Evolutionary conservation across 2,329 filamentous ascomycete genomes (phyloP).

Genomic region (Penicillium sp.): DNA sequence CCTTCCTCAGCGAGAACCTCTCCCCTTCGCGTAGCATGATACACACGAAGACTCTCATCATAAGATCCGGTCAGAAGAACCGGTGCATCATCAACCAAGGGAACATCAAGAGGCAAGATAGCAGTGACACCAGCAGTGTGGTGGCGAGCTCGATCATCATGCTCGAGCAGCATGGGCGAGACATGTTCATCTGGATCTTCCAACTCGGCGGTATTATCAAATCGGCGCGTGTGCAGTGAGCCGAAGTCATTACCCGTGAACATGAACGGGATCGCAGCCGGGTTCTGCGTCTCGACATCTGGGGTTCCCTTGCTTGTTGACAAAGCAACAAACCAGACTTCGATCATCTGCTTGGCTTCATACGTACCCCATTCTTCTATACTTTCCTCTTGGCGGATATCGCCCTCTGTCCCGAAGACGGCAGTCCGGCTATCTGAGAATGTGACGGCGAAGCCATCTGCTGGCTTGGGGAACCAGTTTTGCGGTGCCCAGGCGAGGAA

Average conservation of each 20-base stretch:
- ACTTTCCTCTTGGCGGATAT: conserved; percentile 11
- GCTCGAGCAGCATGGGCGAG: conserved; percentile 20
- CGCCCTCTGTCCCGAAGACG: conserved; percentile 49
- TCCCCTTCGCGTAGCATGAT: conserved; percentile 38
- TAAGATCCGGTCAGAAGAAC: conserved; percentile 85
- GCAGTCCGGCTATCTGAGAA: conserved; percentile 66
- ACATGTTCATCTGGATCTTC: conserved; percentile 17
- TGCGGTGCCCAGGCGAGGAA: conserved; percentile 71
- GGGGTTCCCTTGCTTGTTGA: conserved; percentile 16
- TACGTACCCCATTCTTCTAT: conserved; percentile 28
- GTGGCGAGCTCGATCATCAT: conserved; percentile 52
- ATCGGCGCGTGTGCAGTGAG: conserved; percentile 33
- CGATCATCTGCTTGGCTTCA: conserved; percentile 34
- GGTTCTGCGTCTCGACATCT: background rate
- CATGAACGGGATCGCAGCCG: conserved; percentile 24
- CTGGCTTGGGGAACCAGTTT: conserved; percentile 24
- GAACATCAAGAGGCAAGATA: conserved; percentile 66
- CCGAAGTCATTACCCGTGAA: conserved; percentile 44
- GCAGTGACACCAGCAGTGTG: conserved; percentile 85
- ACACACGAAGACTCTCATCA: conserved; percentile 75
- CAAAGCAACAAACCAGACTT: conserved; percentile 42
- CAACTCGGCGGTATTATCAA: conserved; percentile 20
- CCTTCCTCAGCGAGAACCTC: conserved; percentile 62
- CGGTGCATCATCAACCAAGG: conserved; percentile 45
- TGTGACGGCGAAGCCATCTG: conserved; percentile 63